Evolutionary conservation across 1,139 yeast species (phyloP).

Genomic region (Starmera stellimalicola): DNA sequence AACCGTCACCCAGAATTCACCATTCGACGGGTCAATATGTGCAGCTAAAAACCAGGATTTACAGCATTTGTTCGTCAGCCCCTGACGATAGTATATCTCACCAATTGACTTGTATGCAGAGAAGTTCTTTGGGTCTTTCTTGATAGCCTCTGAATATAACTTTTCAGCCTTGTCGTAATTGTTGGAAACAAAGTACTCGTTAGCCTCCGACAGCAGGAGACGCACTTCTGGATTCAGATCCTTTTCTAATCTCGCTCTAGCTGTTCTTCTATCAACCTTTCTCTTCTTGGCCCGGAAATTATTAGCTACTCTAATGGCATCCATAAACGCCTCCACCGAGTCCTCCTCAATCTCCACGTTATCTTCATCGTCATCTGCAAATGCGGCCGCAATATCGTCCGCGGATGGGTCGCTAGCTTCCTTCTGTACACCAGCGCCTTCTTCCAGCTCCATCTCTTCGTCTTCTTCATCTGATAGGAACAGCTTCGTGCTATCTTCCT

Average conservation of each 20-base stretch:
- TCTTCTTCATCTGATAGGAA: constrained; percentile 1
- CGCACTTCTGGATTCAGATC: constrained; percentile 67
- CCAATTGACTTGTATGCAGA: constrained; percentile 83
- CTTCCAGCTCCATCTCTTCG: neutral
- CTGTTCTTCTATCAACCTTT: constrained; percentile 24
- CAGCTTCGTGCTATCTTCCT: neutral
- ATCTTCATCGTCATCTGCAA: constrained; percentile 25
- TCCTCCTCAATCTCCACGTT: constrained; percentile 21
- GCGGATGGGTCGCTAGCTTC: constrained; percentile 1
- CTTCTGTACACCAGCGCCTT: neutral
- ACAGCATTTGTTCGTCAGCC: constrained; percentile 63
- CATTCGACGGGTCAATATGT: constrained; percentile 66
- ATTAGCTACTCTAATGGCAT: constrained; percentile 55
- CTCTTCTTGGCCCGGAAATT: constrained; percentile 44
- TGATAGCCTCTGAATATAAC: constrained; percentile 63
- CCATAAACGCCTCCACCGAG: constrained; percentile 40
- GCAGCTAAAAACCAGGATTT: constrained; percentile 82
- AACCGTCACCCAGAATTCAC: constrained; percentile 75
- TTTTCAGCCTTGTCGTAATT: constrained; percentile 60
- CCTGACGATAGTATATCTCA: constrained; percentile 66
- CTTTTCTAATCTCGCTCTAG: constrained; percentile 29
- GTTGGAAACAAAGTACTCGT: constrained; percentile 64
- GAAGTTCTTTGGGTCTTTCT: constrained; percentile 66
- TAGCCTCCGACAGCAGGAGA: constrained; percentile 57
- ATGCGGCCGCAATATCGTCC: constrained; percentile 25